A percentile compares a stretch with the other conserved stretches of the same genome.
Conservation (phyloP, 176 grass and related monocot genomes). For the Pontederia crassipes region DNA sequence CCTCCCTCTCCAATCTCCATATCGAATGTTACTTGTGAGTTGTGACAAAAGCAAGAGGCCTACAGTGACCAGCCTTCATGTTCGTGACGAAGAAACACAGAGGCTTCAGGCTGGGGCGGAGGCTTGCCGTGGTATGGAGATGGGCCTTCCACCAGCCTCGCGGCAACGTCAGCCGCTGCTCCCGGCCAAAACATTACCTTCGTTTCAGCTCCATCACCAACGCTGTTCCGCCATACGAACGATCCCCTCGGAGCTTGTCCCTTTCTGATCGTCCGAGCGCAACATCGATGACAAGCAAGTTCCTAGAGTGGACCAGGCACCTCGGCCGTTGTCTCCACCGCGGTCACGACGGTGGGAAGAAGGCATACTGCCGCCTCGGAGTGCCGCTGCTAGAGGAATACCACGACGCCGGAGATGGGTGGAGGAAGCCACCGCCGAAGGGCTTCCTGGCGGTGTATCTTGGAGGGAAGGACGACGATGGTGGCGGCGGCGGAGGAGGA, state of each 20-base stretch:
- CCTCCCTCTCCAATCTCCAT: too few relatives aligned
- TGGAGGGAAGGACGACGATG: constrained; percentile 10
- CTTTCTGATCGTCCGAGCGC: too few relatives aligned
- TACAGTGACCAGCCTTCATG: not conserved
- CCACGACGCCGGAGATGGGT: not conserved
- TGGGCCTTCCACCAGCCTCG: constrained; percentile 25
- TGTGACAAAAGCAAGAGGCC: too few relatives aligned
- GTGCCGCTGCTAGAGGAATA: not conserved
- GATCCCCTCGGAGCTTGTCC: too few relatives aligned
- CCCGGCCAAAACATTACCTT: not conserved
- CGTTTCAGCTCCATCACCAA: not conserved
- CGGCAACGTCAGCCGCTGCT: constrained; percentile 12
- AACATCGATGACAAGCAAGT: constrained; percentile 20
- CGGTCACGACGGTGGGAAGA: not conserved
- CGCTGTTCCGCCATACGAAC: not conserved
- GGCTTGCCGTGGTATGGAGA: constrained; percentile 36
- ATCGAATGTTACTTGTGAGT: too few relatives aligned
- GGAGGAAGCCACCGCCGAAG: constrained; percentile 35
- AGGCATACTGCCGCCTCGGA: not conserved
- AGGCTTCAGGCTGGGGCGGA: constrained; percentile 74
- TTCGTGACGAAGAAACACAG: constrained; percentile 32
- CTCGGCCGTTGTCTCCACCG: constrained; percentile 28
- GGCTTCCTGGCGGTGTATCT: constrained; percentile 93
- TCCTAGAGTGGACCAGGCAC: constrained; percentile 41
- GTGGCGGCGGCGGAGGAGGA: not conserved